phyloP scores from a whole-genome alignment of 176 grass and related monocot genomes.

The Musa troglodytarum region DNA sequence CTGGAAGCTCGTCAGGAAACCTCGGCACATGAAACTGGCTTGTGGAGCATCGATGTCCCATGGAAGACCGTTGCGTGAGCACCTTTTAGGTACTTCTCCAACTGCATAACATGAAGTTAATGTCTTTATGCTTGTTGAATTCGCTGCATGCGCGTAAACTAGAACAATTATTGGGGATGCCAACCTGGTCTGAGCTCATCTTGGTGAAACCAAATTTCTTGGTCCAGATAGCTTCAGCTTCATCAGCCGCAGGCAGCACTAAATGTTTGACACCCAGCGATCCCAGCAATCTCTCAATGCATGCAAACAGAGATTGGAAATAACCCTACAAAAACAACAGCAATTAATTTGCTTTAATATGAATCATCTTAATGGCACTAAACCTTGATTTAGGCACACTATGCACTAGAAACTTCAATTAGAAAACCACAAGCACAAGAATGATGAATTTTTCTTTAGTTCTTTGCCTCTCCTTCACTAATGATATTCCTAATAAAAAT shows the following conservation, averaged over 20 bases:
- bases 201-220: slow-evolving; percentile 90
- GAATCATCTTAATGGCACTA: neutral
- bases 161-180: too few relatives aligned
- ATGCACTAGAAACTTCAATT: too few relatives aligned
- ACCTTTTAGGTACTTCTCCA: slow-evolving; percentile 58
- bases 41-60: slow-evolving; percentile 69
- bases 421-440: too few relatives aligned
- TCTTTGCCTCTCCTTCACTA: too few relatives aligned
- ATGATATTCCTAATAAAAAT: too few relatives aligned
- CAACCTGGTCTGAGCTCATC: slow-evolving; percentile 55
- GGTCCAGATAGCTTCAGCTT: slow-evolving; percentile 89
- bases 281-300: slow-evolving; percentile 64
- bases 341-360: too few relatives aligned
- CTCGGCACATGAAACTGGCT: slow-evolving; percentile 31
- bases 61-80: slow-evolving; percentile 63
- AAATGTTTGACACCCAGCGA: slow-evolving; percentile 64
- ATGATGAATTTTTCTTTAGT: too few relatives aligned
- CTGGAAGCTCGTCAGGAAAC: neutral
- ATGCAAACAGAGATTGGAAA: slow-evolving; percentile 76
- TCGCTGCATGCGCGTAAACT: neutral
- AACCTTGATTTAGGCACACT: neutral
- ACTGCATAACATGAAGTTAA: slow-evolving; percentile 30
- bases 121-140: neutral
- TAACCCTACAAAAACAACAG: slow-evolving; percentile 39
- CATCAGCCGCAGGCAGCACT: slow-evolving; percentile 81